Evolutionary conservation across 2,329 filamentous ascomycete genomes (phyloP).

Genomic region (Blastomyces emzantsi): DNA sequence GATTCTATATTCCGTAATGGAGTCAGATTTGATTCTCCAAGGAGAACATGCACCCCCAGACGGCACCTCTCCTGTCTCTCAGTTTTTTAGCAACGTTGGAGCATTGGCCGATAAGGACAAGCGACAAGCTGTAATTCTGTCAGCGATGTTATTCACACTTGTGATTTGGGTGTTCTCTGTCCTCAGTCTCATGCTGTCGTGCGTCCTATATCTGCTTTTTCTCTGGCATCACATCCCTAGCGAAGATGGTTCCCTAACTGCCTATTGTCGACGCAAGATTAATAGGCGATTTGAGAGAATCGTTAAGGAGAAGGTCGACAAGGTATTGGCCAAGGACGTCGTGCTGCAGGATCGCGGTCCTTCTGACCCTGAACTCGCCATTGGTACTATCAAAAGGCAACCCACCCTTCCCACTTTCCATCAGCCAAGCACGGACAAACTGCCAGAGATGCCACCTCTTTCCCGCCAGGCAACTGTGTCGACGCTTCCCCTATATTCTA

Average conservation of each 20-base stretch:
- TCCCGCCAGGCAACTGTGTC: constrained; percentile 52
- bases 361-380: constrained; percentile 29
- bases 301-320: constrained; percentile 78
- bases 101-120: constrained; percentile 63
- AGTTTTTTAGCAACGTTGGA: constrained; percentile 77
- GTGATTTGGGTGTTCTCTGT: constrained; percentile 80
- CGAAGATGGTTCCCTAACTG: constrained; percentile 66
- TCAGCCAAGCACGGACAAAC: constrained; percentile 14
- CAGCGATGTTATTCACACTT: constrained; percentile 85
- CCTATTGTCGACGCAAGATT: constrained; percentile 87
- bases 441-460: constrained; percentile 49
- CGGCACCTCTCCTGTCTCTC: constrained; percentile 55
- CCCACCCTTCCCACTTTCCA: constrained; percentile 54
- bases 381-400: constrained; percentile 24
- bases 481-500: constrained; percentile 56
- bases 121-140: constrained; percentile 72
- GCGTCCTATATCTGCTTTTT: constrained; percentile 76
- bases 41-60: constrained; percentile 45
- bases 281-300: constrained; percentile 77
- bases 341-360: constrained; percentile 46
- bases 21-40: constrained; percentile 59
- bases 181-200: constrained; percentile 61
- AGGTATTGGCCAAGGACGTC: constrained; percentile 71
- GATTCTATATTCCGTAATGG: constrained; percentile 77
- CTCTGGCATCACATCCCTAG: constrained; percentile 86